Conservation (phyloP, 148 eudicot genomes). For the Pouteria glomerata region DNA sequence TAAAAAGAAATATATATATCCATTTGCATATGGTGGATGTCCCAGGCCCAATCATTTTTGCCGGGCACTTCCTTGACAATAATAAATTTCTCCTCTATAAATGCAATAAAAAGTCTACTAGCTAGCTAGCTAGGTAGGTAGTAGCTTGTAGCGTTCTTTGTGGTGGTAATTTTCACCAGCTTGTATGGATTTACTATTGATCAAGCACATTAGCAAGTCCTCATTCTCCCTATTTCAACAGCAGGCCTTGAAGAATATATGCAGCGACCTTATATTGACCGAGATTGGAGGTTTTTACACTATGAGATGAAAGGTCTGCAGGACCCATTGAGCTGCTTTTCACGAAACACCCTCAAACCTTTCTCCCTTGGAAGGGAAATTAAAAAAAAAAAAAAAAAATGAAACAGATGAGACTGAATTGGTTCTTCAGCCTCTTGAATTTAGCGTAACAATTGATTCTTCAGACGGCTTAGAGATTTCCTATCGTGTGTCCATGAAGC, state of each 20-base stretch:
- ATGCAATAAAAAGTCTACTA: background rate
- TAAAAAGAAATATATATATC: too few species aligned
- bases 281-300: slow-evolving; percentile 97
- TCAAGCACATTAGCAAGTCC: background rate
- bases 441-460: slow-evolving; percentile 13
- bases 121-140: too few species aligned
- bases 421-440: slow-evolving; percentile 28
- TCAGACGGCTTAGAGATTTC: background rate
- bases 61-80: background rate
- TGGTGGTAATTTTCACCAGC: background rate
- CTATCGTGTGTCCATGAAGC: background rate
- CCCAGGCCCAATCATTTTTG: background rate
- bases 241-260: slow-evolving; percentile 94
- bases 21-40: too few species aligned
- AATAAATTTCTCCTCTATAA: background rate
- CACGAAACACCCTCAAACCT: slow-evolving; percentile 46
- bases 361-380: slow-evolving; percentile 29
- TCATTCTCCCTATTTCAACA: slow-evolving; percentile 19
- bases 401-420: slow-evolving; percentile 38
- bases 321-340: slow-evolving; percentile 78
- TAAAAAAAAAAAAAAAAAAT: slow-evolving; percentile 28
- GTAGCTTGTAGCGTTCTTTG: background rate
- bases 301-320: slow-evolving; percentile 93
- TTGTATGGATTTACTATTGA: background rate
- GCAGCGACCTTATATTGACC: slow-evolving; percentile 54